phyloP scores from a whole-genome alignment of 2,329 filamentous ascomycete genomes.

The Neofusicoccum kwambonambiense region DNA sequence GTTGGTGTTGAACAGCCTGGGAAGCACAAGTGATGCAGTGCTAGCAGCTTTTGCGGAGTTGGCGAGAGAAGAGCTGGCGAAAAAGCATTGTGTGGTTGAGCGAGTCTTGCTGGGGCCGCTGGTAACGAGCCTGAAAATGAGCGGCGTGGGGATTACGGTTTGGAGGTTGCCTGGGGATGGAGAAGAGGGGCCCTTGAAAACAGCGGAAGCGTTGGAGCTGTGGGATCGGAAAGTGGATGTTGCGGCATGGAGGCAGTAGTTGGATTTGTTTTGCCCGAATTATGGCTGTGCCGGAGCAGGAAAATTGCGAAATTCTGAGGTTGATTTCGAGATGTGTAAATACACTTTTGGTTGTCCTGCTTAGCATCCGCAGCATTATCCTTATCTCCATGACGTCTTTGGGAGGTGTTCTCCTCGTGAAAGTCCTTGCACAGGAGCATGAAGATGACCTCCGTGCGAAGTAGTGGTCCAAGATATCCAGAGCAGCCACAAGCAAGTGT shows the following conservation, averaged over 20 bases:
- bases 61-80: constrained; percentile 29
- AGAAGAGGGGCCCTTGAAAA: constrained; percentile 27
- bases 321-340: not conserved
- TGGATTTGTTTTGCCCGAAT: not conserved
- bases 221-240: constrained; percentile 38
- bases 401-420: no score
- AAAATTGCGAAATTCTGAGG: not conserved
- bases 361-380: no score
- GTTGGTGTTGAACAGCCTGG: constrained; percentile 35
- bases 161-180: constrained; percentile 32
- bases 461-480: no score
- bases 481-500: no score
- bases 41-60: constrained; percentile 36
- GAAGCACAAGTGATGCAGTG: constrained; percentile 37
- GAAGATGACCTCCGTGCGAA: no score
- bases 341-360: not conserved
- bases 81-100: constrained; percentile 32
- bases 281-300: not conserved
- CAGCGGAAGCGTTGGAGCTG: constrained; percentile 30
- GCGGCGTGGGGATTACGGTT: constrained; percentile 38
- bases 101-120: constrained; percentile 34
- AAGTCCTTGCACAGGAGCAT: no score
- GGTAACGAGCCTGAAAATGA: constrained; percentile 40
- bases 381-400: no score
- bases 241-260: constrained; percentile 36